Evolutionary conservation across 768 basidiomycete species (phyloP), one percentile per base, ranked within the genome.

Genomic region (Panaeolus cyanescens): DNA sequence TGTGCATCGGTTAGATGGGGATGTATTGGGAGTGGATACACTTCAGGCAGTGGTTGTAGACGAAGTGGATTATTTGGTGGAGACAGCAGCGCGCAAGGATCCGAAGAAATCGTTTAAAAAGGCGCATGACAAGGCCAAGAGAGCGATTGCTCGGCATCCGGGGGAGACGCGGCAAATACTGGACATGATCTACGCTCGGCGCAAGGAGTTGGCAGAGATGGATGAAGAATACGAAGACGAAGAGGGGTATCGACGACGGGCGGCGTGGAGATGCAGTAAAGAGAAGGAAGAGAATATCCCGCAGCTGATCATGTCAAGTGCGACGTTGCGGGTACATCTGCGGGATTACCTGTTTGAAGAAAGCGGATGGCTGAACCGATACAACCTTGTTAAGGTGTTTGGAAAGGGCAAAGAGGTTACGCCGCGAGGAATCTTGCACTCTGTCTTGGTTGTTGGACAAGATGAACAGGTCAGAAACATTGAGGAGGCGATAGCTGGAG

Each of bases 21-120:
- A 74, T 19, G 79, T 75, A 13, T 70, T 91, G 19, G 77, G 79
- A 57, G 62, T 90, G 54, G 65, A 71, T 5, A 73, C 72, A 54
- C 72, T 90, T 56, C 82, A 82, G 13, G 83, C 81, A 1, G 80
- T 93, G 53, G 85, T 87, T 33, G 85, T 92, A 58, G 91, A 93
- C 64, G 91, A 93, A 70, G 87, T 85, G 53, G 92, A 93, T 67
- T 89, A 87, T 70, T 75, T 92, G 37, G 77, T 93, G 58, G 84
- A 83, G 61, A 83, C 79, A 2, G 73, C 81, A 5, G 82, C 87
- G 13, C 71, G 68, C 61, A 79, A 75, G 60, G 72, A 72, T 59
- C 72, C 71, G 42, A 76, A 64, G 67, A 80, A 68, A 69, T 77
- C 77, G 32, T 79, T 72, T 55, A 70, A 66, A 55, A 70, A 71